These are phyloP conservation scores for Dalbergia cochinchinensis DNA, from an alignment of 306 rosid species.

Conservation along the genomic window DNA sequence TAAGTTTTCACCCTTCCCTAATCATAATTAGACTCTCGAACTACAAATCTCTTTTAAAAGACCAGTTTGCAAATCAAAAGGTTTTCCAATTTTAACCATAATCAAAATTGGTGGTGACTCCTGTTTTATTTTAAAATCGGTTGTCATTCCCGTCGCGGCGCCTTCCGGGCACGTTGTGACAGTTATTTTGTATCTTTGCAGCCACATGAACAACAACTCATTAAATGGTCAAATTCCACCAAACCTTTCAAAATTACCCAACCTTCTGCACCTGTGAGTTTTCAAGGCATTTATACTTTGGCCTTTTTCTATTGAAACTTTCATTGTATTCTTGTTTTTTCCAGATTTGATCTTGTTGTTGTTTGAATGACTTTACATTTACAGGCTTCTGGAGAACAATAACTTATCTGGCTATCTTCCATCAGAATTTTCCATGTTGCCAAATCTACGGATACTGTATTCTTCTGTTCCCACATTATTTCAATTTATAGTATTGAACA, in stretches of 20 bases:
- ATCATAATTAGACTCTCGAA: no score
- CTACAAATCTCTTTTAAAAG: no score
- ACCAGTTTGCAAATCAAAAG: no score
- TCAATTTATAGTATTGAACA: slow-evolving; percentile 20
- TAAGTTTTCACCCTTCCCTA: no score
- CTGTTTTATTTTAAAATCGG: no score
- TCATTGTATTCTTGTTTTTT: no score
- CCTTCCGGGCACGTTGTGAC: no score
- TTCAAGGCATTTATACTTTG: slow-evolving; percentile 25
- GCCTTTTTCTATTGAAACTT: not conserved
- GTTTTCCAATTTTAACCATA: no score
- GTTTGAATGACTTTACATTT: slow-evolving; percentile 38
- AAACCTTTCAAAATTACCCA: slow-evolving; percentile 56
- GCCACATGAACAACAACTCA: slow-evolving; percentile 80
- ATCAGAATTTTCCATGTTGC: slow-evolving; percentile 56
- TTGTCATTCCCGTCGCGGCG: no score
- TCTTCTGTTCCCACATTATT: slow-evolving; percentile 40
- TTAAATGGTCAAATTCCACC: slow-evolving; percentile 64
- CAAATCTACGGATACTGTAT: slow-evolving; percentile 59
- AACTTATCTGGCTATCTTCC: slow-evolving; percentile 67
- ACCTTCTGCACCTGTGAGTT: slow-evolving; percentile 67
- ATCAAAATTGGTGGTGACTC: no score
- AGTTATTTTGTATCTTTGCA: slow-evolving; percentile 51
- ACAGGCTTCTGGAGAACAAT: slow-evolving; percentile 73
- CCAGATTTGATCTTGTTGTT: not conserved